These are phyloP conservation scores for Nigrograna mackinnonii DNA, from an alignment of 2,329 filamentous ascomycete species.

Conservation along the genomic window DNA sequence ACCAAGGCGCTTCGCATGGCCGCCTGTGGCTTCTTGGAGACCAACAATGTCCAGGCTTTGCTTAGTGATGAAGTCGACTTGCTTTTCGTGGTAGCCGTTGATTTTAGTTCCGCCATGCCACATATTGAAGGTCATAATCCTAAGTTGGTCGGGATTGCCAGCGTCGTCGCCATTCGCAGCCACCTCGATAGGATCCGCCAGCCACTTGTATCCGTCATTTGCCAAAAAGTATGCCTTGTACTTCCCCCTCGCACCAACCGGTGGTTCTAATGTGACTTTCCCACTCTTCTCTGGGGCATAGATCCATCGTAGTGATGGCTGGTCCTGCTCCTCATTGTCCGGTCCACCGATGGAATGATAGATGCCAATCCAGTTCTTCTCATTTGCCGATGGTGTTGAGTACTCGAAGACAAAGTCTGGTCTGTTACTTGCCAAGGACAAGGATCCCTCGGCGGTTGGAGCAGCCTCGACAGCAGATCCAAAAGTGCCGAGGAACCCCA, in stretches of 20 bases:
- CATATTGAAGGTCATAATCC: constrained; percentile 2
- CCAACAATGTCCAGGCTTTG: constrained; percentile 9
- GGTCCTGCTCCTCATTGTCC: constrained; percentile 6
- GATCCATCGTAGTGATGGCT: constrained; percentile 6
- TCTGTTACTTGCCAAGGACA: not conserved
- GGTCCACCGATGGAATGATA: constrained; percentile 8
- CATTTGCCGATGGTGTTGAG: constrained; percentile 4
- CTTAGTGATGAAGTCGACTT: constrained; percentile 8
- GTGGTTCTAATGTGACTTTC: constrained; percentile 4
- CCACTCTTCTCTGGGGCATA: constrained; percentile 5
- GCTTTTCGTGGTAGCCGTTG: constrained; percentile 11
- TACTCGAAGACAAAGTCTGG: constrained; percentile 7
- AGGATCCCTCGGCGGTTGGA: not conserved
- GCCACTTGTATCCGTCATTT: constrained; percentile 10
- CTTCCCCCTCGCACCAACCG: constrained; percentile 5
- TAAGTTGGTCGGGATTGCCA: not conserved
- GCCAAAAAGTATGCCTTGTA: constrained; percentile 13
- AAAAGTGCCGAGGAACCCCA: not conserved
- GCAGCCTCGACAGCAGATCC: not conserved
- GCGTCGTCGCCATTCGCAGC: constrained; percentile 1
- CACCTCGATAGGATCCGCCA: constrained; percentile 10
- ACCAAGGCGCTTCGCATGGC: constrained; percentile 10
- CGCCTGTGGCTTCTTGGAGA: constrained; percentile 9
- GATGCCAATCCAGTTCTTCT: constrained; percentile 12
- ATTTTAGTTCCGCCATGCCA: constrained; percentile 11